Percentiles rank a stretch among this genome's conserved stretches.
Evolutionary conservation across 441 rosid genomes (phyloP).

Genomic region (Mallotus japonicus): DNA sequence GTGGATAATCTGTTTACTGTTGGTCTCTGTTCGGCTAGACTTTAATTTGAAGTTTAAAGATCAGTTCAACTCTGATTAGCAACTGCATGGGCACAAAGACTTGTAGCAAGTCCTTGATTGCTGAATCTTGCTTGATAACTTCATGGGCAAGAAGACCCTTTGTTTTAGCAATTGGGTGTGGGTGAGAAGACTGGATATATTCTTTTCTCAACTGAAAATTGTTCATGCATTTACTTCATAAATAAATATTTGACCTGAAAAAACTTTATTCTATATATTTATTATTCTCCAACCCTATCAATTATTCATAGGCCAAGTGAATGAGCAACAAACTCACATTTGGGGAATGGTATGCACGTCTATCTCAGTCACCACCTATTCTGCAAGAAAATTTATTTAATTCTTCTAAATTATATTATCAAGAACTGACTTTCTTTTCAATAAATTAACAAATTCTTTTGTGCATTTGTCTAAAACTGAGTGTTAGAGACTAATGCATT

Average conservation of each 20-base stretch:
- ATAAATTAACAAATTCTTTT: neutral
- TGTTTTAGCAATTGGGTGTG: neutral
- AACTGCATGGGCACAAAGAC: constrained; percentile 16
- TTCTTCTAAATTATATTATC: neutral
- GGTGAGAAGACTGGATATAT: neutral
- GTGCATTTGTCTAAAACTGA: neutral
- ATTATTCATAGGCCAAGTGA: constrained; percentile 1
- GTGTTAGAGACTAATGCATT: neutral
- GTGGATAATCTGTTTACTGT: constrained; percentile 10
- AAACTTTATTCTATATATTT: neutral
- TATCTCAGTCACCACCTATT: constrained; percentile 13
- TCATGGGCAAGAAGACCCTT: neutral
- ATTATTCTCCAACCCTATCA: neutral
- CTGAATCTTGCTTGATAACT: neutral
- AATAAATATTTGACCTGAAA: constrained; percentile 19
- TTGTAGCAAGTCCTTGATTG: constrained; percentile 5
- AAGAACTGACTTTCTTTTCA: neutral
- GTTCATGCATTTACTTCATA: constrained; percentile 20
- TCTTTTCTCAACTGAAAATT: neutral
- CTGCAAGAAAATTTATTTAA: neutral
- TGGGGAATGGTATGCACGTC: constrained; percentile 47
- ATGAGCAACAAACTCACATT: neutral
- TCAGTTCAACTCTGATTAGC: neutral
- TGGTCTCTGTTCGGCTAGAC: constrained; percentile 1
- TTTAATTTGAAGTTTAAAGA: neutral